Conservation (phyloP, 2,329 filamentous ascomycete genomes). For the Juglanconis juglandina region DNA sequence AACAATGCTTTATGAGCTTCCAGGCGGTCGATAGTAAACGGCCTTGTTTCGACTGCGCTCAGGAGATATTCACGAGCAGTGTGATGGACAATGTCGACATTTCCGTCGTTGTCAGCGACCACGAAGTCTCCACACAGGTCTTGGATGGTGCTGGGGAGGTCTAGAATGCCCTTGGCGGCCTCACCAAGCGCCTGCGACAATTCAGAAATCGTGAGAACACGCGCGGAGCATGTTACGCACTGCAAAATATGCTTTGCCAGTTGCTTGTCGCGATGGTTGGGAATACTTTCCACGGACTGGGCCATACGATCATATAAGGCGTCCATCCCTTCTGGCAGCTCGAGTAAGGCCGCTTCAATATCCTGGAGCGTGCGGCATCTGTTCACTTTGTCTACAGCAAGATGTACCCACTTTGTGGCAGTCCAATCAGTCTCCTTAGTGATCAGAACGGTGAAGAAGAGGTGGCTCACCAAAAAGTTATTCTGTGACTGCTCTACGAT, state of each 20-base stretch:
- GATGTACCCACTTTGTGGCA: background rate
- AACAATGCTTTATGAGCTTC: no score
- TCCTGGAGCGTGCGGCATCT: background rate
- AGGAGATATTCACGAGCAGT: slow-evolving; percentile 1
- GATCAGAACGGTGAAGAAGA: no score
- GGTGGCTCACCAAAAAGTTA: no score
- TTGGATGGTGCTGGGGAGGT: slow-evolving; percentile 4
- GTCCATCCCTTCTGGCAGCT: background rate
- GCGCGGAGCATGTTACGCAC: background rate
- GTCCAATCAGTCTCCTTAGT: no score
- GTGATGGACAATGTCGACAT: background rate
- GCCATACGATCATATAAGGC: background rate
- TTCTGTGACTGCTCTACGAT: no score
- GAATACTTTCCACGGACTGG: background rate
- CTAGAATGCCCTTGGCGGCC: background rate
- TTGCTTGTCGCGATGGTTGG: background rate
- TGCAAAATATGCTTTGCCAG: background rate
- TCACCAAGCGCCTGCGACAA: background rate
- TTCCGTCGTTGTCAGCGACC: background rate
- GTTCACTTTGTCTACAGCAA: background rate
- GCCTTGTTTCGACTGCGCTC: background rate
- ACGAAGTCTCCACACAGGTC: slow-evolving; percentile 13
- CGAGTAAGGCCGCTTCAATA: background rate
- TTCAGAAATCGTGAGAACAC: background rate
- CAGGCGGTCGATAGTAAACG: background rate